Evolutionary conservation across 2,329 filamentous ascomycete genomes (phyloP).

Genomic region (Colletotrichum liaoningense): DNA sequence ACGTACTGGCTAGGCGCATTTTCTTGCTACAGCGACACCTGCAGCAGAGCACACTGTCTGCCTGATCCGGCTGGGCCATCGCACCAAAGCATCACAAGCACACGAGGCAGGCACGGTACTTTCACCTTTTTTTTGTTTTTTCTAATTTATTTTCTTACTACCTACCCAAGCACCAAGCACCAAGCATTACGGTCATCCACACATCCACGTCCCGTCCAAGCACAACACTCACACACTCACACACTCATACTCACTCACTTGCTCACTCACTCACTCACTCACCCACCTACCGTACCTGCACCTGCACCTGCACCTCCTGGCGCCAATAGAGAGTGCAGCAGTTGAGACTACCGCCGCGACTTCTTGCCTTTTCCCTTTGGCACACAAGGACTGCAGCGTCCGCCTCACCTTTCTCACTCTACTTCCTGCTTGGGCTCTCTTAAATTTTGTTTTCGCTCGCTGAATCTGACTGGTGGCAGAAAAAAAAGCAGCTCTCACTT

Average conservation of each 20-base stretch:
- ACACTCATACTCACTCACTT: not conserved
- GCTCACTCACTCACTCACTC: not conserved
- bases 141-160: too few species aligned
- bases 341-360: not conserved
- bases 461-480: not conserved
- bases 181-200: too few species aligned
- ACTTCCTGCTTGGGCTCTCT: too few species aligned
- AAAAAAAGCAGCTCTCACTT: not conserved
- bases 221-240: not conserved
- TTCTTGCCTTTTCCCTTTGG: conserved; percentile 7
- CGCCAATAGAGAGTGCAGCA: conserved; percentile 31
- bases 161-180: not conserved
- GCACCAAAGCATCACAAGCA: not conserved
- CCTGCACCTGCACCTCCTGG: not conserved
- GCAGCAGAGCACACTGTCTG: not conserved
- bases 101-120: conserved; percentile 10
- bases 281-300: not conserved
- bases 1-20: not conserved
- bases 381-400: conserved; percentile 1
- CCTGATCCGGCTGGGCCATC: not conserved
- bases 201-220: not conserved
- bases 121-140: not conserved
- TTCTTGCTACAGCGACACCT: not conserved
- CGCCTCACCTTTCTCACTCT: conserved; percentile 2
- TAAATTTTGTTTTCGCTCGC: not conserved